phyloP scores from a whole-genome alignment of 169 alveolate species.

The Cryptosporidium baileyi region DNA sequence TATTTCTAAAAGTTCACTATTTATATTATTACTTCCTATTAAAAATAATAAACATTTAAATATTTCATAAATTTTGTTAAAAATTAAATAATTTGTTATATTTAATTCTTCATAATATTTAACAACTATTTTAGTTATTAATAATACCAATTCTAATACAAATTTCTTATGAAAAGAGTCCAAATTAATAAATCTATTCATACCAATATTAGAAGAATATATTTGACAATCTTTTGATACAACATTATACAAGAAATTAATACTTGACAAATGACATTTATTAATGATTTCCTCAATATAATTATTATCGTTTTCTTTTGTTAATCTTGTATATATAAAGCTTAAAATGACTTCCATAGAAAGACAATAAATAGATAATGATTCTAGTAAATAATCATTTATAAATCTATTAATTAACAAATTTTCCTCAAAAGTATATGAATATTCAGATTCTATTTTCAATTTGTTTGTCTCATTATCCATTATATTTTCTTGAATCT shows the following conservation, averaged over 20 bases:
- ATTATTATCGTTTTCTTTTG: neutral
- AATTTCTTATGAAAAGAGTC: no score
- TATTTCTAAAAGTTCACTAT: no score
- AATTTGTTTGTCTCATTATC: neutral
- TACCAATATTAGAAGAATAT: neutral
- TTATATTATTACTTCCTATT: no score
- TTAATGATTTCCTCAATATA: neutral
- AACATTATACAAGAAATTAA: neutral
- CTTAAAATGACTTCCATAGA: neutral
- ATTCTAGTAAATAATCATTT: neutral
- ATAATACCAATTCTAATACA: no score
- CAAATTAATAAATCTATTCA: neutral
- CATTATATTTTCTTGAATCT: neutral
- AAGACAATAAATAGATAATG: neutral
- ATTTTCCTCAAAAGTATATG: neutral
- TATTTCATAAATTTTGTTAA: no score
- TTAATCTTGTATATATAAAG: slow-evolving; percentile 13
- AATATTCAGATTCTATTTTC: no score
- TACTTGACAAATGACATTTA: neutral
- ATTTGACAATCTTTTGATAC: slow-evolving; percentile 5
- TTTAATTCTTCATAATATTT: no score
- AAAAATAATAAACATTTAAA: no score
- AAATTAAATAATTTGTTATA: no score
- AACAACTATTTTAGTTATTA: no score
- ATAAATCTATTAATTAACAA: neutral